Evolutionary conservation across 1,284 basidiomycete genomes (phyloP), one percentile per base, ranked within the genome.

Genomic region (Austropuccinia psidii): DNA sequence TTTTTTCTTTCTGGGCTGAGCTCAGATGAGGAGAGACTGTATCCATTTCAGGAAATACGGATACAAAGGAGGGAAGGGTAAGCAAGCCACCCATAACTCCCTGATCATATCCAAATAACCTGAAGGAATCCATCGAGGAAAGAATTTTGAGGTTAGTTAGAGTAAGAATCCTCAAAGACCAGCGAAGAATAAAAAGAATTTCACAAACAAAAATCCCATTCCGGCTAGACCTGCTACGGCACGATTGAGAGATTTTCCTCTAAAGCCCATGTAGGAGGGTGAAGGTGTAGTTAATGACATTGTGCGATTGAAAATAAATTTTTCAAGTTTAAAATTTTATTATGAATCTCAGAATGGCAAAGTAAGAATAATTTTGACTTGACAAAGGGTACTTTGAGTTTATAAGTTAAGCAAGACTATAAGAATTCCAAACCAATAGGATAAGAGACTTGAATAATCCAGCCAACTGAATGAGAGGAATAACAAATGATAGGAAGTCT

Each of bases 101-200:
- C 76, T 87, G 86, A 77, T 87, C 86, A 81, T 87, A 87, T 83
- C 86, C 86, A 77, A 87, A 87, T 13, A 87, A 80, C 24, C 85
- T 86, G 78, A 85, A 85, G 7, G 19, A 29, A 6, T 9, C 15
- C 15, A 65, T 4, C 8, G 7, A 1, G 37, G 33, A 21, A 17
- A 24, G 45, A n/a, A 31, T 24, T 27, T 57, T 57, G 31, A 57
- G 7, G 7, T 19, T 1, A 4, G 27, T 27, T 50, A 50, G 47
- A 21, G 5, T 50, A 27, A 15, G 9, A 13, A 7, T 50, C 4
- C 17, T 50, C 27, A n/a, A n/a, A n/a, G n/a, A n/a, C n/a, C n/a
- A n/a, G n/a, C n/a, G n/a, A n/a, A n/a, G n/a, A n/a, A n/a, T n/a
- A n/a, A n/a, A n/a, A n/a, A n/a, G n/a, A 27, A 27, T 27, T 4